Base-by-base conservation (phyloP, 1,284 basidiomycete species). In the Coriolopsis trogii region DNA sequence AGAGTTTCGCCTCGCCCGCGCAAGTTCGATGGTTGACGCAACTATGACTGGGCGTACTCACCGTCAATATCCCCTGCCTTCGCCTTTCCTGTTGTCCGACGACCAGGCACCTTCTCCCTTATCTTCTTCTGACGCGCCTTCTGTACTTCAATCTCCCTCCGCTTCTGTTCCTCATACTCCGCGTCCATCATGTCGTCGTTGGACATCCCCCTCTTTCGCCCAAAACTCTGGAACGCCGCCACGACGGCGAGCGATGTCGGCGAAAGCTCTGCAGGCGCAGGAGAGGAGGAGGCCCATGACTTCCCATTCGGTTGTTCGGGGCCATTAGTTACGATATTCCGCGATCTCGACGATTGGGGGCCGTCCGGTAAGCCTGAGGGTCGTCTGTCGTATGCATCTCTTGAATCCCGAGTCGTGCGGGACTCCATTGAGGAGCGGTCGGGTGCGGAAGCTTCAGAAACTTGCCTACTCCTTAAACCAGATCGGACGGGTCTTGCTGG, bases 51-150 rank as follows among this genome's bases (percentile, higher is more conserved):
- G 9, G 8, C 5, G 50, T 13, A 68, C 83, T 58, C 63, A 90
- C 89, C 87, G 63, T 91, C 89, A 62, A 91, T 89, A 65, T 89
- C 87, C 8, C 89, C 89, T 33, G 77, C 74, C 62, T 76, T 80
- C 41, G 80, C 73, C 60, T 77, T 81, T 34, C 81, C 78, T 44
- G 76, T 80, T 8, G 68, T 61, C 53, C 72, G 74, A 53, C 81
- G 74, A 24, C 83, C 81, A 33, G 86, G 82, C 21, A 80, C 81
- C 63, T 79, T 83, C 53, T 88, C 85, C 56, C 74, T 76, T 60
- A 89, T 85, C 51, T 82, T 76, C 60, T 81, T 81, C 62, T 88
- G 87, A 41, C 82, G 76, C 29, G 65, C 72, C 56, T 72, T 80
- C 68, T 87, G 83, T 13, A 75, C 75, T 56, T 87, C 82, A 9